Evolutionary conservation across 23 red algal genomes (phyloP), one percentile per base, ranked within the genome.

Genomic region (Gracilaria caudata): DNA sequence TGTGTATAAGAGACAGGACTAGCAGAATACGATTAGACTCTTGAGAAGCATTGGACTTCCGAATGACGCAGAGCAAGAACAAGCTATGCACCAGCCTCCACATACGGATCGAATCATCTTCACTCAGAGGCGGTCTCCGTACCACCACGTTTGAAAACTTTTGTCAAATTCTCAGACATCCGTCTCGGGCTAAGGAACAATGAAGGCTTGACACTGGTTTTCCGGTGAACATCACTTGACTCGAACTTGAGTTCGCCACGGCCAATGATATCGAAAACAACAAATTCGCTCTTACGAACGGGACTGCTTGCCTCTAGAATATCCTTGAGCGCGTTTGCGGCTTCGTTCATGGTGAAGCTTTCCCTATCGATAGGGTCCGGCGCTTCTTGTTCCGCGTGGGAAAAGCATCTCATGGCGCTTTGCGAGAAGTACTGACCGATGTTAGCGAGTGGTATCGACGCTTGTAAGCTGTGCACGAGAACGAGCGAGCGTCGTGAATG

Each of bases 241-340:
- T 41, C 32, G 37, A 43, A 9, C 0, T 47, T 45, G 14, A 43
- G 39, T 29, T 75, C 70, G 7, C 70, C 70, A 21, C 70, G 70
- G 20, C 70, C 70, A 21, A 29, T 75, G 70, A 49, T 45, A 47
- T 75, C 70, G 70, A 75, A 49, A 17, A 75, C 70, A 17, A 75
- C 70, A 75, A 75, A 75, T 33, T 75, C 70, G 43, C 70, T 38
- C 70, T 33, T 26, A 34, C 70, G 70, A 26, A 75, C 26, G 40
- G 70, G 70, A 47, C 70, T 75, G 70, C 70, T 75, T 26, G 70
- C 70, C 40, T 75, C 70, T 40, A 75, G 19, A 13, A 75, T 29
- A 2, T 47, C 21, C 70, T 47, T 45, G 24, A 75, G 19, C 14
- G 40, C 38, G 21, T 26, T 47, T 32, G 70, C 70, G 38, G 70